Conservation (phyloP, 2,329 filamentous ascomycete genomes). For the Cercospora berteroae region DNA sequence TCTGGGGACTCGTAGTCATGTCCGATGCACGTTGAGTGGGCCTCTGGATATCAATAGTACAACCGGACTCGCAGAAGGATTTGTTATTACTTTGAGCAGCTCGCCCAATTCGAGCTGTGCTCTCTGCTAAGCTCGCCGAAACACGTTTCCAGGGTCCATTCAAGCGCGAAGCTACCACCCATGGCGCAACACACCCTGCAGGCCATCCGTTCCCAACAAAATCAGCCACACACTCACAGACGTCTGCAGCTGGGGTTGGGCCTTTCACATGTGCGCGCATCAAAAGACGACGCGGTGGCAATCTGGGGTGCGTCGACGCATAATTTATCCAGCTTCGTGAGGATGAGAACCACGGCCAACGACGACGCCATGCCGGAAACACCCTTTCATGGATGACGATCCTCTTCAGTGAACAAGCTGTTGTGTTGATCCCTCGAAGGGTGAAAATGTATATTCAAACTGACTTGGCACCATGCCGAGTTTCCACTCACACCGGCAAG, state of each 20-base stretch:
- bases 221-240: slow-evolving; percentile 12
- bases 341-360: neutral
- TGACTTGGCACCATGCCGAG: slow-evolving; percentile 7
- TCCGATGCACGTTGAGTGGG: neutral
- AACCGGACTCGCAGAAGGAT: neutral
- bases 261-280: slow-evolving; percentile 8
- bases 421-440: neutral
- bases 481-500: slow-evolving; percentile 1
- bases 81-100: neutral
- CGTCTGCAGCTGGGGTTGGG: slow-evolving; percentile 3
- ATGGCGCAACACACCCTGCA: slow-evolving; percentile 18
- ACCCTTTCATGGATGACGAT: slow-evolving; percentile 3
- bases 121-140: neutral
- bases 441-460: neutral
- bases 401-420: neutral
- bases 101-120: neutral
- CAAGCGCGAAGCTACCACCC: slow-evolving; percentile 2
- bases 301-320: slow-evolving; percentile 14
- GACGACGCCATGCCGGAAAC: neutral
- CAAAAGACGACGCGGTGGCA: slow-evolving; percentile 10
- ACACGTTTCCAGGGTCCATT: slow-evolving; percentile 1
- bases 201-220: slow-evolving; percentile 16
- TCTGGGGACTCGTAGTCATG: neutral
- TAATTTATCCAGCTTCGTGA: neutral
- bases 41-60: slow-evolving; percentile 10